phyloP scores from a whole-genome alignment of 805 yeast genomes.

The Cyberlindnera meyerae region DNA sequence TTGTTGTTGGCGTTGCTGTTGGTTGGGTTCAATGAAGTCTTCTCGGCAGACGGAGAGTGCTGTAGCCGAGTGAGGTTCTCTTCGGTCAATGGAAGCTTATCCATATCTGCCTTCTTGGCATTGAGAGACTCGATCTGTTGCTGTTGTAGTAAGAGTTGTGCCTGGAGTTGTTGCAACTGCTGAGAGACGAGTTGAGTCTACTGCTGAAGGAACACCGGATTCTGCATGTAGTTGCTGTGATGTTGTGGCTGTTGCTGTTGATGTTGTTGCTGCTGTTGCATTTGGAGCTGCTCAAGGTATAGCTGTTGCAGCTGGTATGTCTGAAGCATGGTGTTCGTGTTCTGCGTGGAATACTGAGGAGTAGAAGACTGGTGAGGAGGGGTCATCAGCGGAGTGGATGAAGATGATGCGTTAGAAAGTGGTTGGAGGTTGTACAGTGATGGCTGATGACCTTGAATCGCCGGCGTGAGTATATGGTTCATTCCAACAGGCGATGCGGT shows the following conservation, averaged over 20 bases:
- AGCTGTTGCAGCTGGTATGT: conserved; percentile 22
- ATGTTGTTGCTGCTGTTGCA: conserved; percentile 16
- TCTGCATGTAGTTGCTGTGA: conserved; percentile 18
- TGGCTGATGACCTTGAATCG: too few relatives aligned
- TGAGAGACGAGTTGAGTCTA: conserved; percentile 24
- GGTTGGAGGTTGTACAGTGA: background rate
- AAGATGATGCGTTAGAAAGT: background rate
- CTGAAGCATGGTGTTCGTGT: conserved; percentile 16
- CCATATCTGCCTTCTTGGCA: conserved; percentile 12
- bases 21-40: background rate
- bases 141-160: conserved; percentile 26
- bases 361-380: too few relatives aligned
- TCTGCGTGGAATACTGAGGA: background rate
- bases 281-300: conserved; percentile 18
- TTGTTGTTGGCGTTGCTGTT: background rate
- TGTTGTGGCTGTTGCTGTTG: conserved; percentile 18
- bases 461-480: too few relatives aligned
- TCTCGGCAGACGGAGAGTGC: conserved; percentile 8
- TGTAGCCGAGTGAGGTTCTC: conserved; percentile 22
- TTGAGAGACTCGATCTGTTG: conserved; percentile 28
- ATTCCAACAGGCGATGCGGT: too few relatives aligned
- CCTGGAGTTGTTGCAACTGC: conserved; percentile 24
- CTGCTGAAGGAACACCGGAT: conserved; percentile 23
- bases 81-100: conserved; percentile 21
- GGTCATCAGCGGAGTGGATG: too few relatives aligned